Percentiles rank a stretch among this genome's conserved stretches.
phyloP scores from a whole-genome alignment of 768 basidiomycete genomes.

The Leccinellum luteum region DNA sequence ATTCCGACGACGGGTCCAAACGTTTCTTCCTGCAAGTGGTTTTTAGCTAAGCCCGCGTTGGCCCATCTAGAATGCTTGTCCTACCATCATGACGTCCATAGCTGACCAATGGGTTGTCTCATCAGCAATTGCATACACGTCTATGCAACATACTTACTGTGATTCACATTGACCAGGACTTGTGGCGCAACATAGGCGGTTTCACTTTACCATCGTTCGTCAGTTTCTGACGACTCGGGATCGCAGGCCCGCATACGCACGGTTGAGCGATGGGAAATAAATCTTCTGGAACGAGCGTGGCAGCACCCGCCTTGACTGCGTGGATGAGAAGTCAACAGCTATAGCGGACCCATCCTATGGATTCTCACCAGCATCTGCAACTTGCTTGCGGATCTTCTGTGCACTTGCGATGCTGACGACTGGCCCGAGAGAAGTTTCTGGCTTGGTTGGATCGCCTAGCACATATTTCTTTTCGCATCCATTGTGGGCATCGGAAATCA shows the following conservation, averaged over 20 bases:
- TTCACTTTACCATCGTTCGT: conserved; percentile 43
- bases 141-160: conserved; percentile 52
- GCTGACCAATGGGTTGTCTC: conserved; percentile 37
- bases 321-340: neutral
- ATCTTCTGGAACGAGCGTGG: conserved; percentile 64
- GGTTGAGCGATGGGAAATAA: conserved; percentile 64
- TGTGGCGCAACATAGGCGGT: conserved; percentile 90
- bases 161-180: conserved; percentile 85
- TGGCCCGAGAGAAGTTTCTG: conserved; percentile 82
- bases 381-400: conserved; percentile 78
- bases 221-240: neutral
- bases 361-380: conserved; percentile 72
- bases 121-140: conserved; percentile 7
- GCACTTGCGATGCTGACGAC: conserved; percentile 90
- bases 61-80: conserved; percentile 2
- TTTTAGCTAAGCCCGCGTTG: neutral
- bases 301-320: conserved; percentile 76
- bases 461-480: conserved; percentile 56
- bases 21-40: conserved; percentile 65
- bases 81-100: conserved; percentile 92
- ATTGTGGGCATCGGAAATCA: neutral
- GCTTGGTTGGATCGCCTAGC: conserved; percentile 80
- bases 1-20: conserved; percentile 95
- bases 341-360: neutral
- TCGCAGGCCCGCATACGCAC: conserved; percentile 40